Percentiles rank a stretch among this genome's conserved stretches.
phyloP scores from a whole-genome alignment of 352 stramenopile genomes.

The Globisporangium barbulae region DNA sequence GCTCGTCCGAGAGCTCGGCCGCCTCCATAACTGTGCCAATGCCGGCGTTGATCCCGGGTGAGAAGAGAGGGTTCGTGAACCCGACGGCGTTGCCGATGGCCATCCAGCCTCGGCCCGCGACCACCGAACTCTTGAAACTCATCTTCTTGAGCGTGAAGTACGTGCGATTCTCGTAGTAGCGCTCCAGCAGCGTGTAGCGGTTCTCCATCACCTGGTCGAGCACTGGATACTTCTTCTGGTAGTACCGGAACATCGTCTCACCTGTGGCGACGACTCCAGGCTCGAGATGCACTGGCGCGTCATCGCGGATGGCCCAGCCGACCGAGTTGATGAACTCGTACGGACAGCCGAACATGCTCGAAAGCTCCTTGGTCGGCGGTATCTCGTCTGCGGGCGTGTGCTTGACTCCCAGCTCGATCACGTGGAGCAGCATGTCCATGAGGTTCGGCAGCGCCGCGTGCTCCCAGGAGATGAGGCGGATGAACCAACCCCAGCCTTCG shows the following conservation, averaged over 20 bases:
- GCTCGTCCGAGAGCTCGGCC: background rate
- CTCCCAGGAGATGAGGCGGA: conserved; percentile 3
- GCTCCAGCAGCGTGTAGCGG: background rate
- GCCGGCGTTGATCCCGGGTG: background rate
- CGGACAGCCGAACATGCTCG: background rate
- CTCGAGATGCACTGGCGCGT: background rate
- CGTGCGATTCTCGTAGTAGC: conserved; percentile 1
- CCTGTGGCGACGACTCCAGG: background rate
- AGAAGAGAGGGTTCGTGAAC: conserved; percentile 3
- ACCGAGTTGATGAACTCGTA: conserved; percentile 1
- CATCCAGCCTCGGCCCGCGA: background rate
- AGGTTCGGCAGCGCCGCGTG: background rate
- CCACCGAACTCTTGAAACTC: conserved; percentile 6
- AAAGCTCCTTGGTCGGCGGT: conserved; percentile 1
- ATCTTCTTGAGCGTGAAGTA: conserved; percentile 3
- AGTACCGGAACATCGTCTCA: conserved; percentile 2
- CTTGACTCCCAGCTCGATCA: background rate
- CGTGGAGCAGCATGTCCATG: conserved; percentile 3
- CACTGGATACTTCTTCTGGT: conserved; percentile 4
- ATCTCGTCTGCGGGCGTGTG: background rate
- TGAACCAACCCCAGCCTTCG: conserved; percentile 4
- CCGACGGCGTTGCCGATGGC: background rate
- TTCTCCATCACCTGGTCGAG: conserved; percentile 1
- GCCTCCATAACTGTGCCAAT: background rate
- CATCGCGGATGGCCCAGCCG: background rate